These are phyloP conservation scores for Pleurotus tuoliensis DNA, from an alignment of 768 basidiomycete genomes.

Conservation along the genomic window DNA sequence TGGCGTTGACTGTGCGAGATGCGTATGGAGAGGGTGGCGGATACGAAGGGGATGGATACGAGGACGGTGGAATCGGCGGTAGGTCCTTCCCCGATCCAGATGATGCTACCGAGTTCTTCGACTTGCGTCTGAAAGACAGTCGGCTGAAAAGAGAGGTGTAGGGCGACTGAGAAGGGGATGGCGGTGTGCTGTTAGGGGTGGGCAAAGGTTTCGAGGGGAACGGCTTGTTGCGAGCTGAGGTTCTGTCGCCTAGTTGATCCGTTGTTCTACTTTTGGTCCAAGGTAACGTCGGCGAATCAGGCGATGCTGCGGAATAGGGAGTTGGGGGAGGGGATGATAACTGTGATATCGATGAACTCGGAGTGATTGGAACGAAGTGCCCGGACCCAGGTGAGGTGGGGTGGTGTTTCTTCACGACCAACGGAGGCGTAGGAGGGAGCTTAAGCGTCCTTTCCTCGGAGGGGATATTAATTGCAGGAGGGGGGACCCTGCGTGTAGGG, in stretches of 20 bases:
- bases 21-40: background rate
- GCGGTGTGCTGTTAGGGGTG: background rate
- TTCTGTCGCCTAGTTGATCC: background rate
- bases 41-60: background rate
- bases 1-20: background rate
- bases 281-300: slow-evolving; percentile 5
- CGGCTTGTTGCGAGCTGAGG: background rate
- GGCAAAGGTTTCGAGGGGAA: background rate
- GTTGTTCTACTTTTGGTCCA: background rate
- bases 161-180: background rate
- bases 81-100: background rate
- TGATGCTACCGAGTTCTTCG: background rate
- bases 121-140: slow-evolving; percentile 2
- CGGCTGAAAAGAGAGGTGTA: slow-evolving; percentile 3
- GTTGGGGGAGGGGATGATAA: slow-evolving; percentile 2
- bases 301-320: slow-evolving; percentile 5
- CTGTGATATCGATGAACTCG: background rate
- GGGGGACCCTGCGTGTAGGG: background rate
- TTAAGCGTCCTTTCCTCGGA: background rate
- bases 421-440: slow-evolving; percentile 5
- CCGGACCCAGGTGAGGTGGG: background rate
- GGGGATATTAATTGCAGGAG: background rate
- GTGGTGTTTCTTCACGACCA: background rate
- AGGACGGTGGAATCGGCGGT: background rate
- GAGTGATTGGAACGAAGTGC: background rate